A percentile compares a stretch with the other conserved stretches of the same genome.
phyloP scores from a whole-genome alignment of 176 grass and related monocot genomes.

The Dactylis glomerata region DNA sequence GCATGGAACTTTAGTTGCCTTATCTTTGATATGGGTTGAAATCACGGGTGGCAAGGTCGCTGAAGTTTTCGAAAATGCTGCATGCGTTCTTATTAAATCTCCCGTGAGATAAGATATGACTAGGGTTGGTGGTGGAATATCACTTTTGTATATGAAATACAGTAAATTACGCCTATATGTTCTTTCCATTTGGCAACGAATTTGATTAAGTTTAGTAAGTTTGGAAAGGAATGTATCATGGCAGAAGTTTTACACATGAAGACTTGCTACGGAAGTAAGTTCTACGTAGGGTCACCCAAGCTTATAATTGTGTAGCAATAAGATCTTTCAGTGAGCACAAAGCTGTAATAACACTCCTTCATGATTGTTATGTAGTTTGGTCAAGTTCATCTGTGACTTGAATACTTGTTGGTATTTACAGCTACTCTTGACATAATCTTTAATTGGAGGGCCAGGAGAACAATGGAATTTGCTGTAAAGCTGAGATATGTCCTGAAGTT shows the following conservation, averaged over 20 bases:
- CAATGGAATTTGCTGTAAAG: conserved; percentile 80
- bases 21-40: not conserved
- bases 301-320: conserved; percentile 1
- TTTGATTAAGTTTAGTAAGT: not conserved
- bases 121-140: not conserved
- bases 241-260: conserved; percentile 1
- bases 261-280: not conserved
- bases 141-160: not conserved
- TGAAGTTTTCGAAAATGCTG: not conserved
- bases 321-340: conserved; percentile 21
- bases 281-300: not conserved
- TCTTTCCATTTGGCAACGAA: not conserved
- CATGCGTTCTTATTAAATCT: not conserved
- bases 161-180: not conserved
- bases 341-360: not conserved
- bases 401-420: conserved; percentile 43
- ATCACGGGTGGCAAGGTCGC: not conserved
- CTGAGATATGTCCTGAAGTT: conserved; percentile 91
- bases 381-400: conserved; percentile 2
- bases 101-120: not conserved
- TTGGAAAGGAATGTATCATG: not conserved
- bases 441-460: conserved; percentile 83
- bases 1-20: not conserved
- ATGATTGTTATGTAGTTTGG: conserved; percentile 18
- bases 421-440: conserved; percentile 77